These are phyloP conservation scores for Flaveria ramosissima DNA, from an alignment of 129 eudicot genomes.

Conservation along the genomic window DNA sequence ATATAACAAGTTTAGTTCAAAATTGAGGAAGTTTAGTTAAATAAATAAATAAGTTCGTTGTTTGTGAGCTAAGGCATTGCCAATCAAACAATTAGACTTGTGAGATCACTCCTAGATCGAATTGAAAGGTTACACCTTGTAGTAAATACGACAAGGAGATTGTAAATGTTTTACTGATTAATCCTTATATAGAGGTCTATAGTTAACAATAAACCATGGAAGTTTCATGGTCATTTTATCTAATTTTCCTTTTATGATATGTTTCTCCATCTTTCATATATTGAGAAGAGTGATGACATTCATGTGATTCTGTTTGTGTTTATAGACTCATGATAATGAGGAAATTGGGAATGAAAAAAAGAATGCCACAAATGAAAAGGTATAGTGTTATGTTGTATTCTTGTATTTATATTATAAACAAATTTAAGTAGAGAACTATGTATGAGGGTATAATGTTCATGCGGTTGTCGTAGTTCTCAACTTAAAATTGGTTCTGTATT, in stretches of 20 bases:
- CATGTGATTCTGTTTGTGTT: constrained; percentile 27
- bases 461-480: no score
- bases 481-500: no score
- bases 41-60: neutral
- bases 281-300: constrained; percentile 16
- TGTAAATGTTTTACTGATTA: neutral
- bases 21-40: neutral
- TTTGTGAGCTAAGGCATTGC: constrained; percentile 8
- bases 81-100: neutral
- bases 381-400: neutral
- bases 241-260: neutral
- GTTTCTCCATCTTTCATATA: constrained; percentile 4
- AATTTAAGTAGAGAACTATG: no score
- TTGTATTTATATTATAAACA: neutral
- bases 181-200: neutral
- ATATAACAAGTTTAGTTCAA: neutral
- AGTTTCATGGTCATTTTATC: neutral
- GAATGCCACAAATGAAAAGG: constrained; percentile 37
- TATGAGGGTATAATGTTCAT: no score
- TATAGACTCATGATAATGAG: constrained; percentile 32
- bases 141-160: constrained; percentile 18
- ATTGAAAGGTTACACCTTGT: constrained; percentile 7
- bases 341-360: constrained; percentile 26
- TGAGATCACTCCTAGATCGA: neutral
- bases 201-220: constrained; percentile 4